Evolutionary conservation across 371 early-diverging fungal genomes (phyloP), one percentile per base, ranked within the genome.

Genomic region (Mortierella sp.): DNA sequence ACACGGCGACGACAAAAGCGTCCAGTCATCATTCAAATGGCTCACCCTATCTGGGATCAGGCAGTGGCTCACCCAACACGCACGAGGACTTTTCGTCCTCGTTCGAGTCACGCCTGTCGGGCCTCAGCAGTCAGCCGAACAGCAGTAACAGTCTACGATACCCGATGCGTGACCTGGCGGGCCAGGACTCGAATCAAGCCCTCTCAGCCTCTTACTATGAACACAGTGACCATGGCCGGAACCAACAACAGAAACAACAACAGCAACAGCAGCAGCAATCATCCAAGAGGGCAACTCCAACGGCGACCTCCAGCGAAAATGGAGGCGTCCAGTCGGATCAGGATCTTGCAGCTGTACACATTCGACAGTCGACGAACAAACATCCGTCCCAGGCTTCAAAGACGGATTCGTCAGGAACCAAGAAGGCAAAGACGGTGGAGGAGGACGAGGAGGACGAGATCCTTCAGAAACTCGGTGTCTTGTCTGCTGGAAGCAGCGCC

Each of bases 31-130:
- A 71, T 63, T 41, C 47, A 10, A 34, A 50, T 31, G 41, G 64
- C 37, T 79, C 81, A 9, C 67, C 73, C 7, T 73, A 81, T 63
- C 70, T 53, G 10, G 73, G 73, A 61, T 80, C 80, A 64, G 58
- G 65, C 10, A 44, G 41, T 7, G 68, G 77, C 29, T 81, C 81
- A 6, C 81, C 81, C 41, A 77, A 70, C 31, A 73, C 68, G 26
- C 71, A 81, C 31, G 77, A 74, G 0, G 80, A 80, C 34, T 81
- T 73, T 58, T 81, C 81, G 34, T 81, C 81, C 34, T 77, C 77
- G 14, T 81, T 77, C 52, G 81, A 81, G 31, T 80, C 81, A 6
- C 73, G 78, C 11, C 58, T 73, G 10, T 82, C 78, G 8, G 68
- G 70, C 39, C 14, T 40, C 50, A 77, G 77, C 44, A 61, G 47